Evolutionary conservation across 2,329 filamentous ascomycete species (phyloP).

Genomic region (Thielaviopsis populi): DNA sequence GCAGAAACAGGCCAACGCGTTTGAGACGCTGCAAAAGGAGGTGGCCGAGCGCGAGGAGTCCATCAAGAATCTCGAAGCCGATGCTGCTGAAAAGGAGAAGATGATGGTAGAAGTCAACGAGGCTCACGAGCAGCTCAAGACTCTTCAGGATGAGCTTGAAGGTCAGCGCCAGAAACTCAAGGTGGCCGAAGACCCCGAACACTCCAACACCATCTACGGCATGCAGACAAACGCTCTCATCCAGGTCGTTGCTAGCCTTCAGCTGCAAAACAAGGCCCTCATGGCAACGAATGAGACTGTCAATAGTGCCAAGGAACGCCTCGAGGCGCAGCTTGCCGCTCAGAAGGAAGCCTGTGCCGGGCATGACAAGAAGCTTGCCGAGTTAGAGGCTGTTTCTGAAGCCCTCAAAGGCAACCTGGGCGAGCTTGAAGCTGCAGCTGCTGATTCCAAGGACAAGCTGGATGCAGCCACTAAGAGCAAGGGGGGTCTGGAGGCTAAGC

Average conservation of each 20-base stretch:
- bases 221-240: constrained; percentile 10
- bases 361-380: constrained; percentile 11
- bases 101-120: constrained; percentile 8
- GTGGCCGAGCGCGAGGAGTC: constrained; percentile 84
- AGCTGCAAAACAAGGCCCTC: constrained; percentile 12
- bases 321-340: not conserved
- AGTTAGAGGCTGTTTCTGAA: constrained; percentile 5
- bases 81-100: constrained; percentile 12
- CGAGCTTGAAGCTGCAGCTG: constrained; percentile 1
- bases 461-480: not conserved
- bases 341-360: constrained; percentile 4
- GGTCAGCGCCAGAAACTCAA: constrained; percentile 52
- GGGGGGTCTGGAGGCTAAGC: constrained; percentile 6
- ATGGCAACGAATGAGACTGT: not conserved
- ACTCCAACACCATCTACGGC: constrained; percentile 10
- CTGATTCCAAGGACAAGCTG: not conserved
- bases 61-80: constrained; percentile 11
- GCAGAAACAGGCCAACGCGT: constrained; percentile 61
- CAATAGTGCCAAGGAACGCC: not conserved
- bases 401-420: constrained; percentile 1
- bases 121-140: constrained; percentile 8
- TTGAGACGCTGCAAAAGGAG: constrained; percentile 79
- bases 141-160: constrained; percentile 10
- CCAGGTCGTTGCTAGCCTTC: constrained; percentile 11
- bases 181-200: constrained; percentile 14